Evolutionary conservation across 1,139 yeast species (phyloP).

Genomic region (Yamadazyma songkhlaensis): DNA sequence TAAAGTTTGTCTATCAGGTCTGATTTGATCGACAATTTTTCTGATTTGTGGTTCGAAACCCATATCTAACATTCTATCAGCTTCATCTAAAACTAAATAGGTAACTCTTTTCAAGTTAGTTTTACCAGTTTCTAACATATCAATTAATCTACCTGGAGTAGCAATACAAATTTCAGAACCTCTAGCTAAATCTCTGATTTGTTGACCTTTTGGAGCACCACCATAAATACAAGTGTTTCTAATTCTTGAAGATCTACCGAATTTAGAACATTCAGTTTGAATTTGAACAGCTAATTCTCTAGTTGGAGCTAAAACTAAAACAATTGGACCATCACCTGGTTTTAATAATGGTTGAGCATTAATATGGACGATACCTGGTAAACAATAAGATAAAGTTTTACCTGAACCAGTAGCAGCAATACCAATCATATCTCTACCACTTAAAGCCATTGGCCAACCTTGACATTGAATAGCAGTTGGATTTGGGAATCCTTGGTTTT

Average conservation of each 20-base stretch:
- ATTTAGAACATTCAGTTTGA: slow-evolving; percentile 92
- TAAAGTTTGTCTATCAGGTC: slow-evolving; percentile 97
- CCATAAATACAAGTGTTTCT: slow-evolving; percentile 98
- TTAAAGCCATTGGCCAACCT: slow-evolving; percentile 99
- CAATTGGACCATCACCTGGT: slow-evolving; percentile 99
- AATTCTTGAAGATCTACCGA: slow-evolving; percentile 87
- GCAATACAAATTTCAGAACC: slow-evolving; percentile 97
- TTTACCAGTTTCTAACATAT: slow-evolving; percentile 93
- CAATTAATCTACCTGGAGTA: slow-evolving; percentile 97
- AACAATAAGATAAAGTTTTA: slow-evolving; percentile 87
- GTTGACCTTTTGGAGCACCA: slow-evolving; percentile 98
- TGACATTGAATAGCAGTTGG: slow-evolving; percentile 98
- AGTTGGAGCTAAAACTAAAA: slow-evolving; percentile 93
- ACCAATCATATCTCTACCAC: slow-evolving; percentile 99
- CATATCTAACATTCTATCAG: slow-evolving; percentile 96
- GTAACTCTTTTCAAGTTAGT: slow-evolving; percentile 96
- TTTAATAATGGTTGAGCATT: slow-evolving; percentile 74
- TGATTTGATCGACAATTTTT: slow-evolving; percentile 90
- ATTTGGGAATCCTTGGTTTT: slow-evolving; percentile 86
- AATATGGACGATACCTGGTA: slow-evolving; percentile 93
- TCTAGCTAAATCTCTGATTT: slow-evolving; percentile 89
- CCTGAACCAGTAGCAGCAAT: slow-evolving; percentile 98
- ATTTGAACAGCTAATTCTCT: slow-evolving; percentile 99
- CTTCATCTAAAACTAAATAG: slow-evolving; percentile 94
- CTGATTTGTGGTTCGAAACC: slow-evolving; percentile 97